Conservation (phyloP, 2,329 filamentous ascomycete species). For the Polytolypa hystricis region DNA sequence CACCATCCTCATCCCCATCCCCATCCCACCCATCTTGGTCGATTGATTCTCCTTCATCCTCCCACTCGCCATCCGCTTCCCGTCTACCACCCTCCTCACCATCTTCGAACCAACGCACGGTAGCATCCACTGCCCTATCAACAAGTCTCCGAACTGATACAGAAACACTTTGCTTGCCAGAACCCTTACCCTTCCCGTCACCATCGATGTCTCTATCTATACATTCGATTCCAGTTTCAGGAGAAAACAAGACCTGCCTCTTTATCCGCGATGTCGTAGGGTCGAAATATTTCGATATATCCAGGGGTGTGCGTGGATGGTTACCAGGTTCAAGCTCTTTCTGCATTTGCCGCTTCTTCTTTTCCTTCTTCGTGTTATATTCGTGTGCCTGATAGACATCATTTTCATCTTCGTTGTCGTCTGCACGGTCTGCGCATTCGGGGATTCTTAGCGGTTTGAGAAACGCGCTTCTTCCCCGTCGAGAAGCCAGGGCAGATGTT, state of each 20-base stretch:
- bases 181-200: not conserved
- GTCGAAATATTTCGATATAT: constrained; percentile 16
- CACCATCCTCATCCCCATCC: not conserved
- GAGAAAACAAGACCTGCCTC: constrained; percentile 7
- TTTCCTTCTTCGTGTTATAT: not conserved
- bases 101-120: not conserved
- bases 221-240: constrained; percentile 7
- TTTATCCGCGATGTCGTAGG: constrained; percentile 10
- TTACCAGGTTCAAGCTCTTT: no score
- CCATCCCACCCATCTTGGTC: no score
- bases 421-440: no score
- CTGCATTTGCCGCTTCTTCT: no score
- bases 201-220: constrained; percentile 5
- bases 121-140: not conserved
- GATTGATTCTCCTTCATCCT: not conserved
- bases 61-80: not conserved
- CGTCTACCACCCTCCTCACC: not conserved
- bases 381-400: no score
- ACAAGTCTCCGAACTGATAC: not conserved
- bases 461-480: no score
- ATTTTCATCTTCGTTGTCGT: no score
- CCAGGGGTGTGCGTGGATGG: no score
- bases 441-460: no score
- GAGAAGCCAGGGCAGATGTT: no score
- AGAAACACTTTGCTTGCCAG: not conserved